Evolutionary conservation across 2,329 filamentous ascomycete genomes (phyloP).

Genomic region (Fusarium buxicola): DNA sequence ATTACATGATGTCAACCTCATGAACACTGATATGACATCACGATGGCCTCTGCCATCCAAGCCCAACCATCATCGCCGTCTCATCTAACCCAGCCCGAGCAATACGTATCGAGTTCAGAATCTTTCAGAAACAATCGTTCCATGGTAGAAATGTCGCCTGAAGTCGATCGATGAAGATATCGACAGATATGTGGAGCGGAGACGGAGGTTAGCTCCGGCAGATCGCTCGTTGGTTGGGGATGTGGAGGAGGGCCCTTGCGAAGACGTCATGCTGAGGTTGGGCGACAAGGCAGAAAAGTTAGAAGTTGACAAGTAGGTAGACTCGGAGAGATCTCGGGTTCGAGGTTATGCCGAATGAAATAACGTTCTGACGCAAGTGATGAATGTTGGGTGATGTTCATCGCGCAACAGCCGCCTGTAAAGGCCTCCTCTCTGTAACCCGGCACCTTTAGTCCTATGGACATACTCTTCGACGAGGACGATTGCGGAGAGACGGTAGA

Average conservation of each 20-base stretch:
- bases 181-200: constrained; percentile 26
- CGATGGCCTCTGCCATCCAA: neutral
- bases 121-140: neutral
- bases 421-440: no score
- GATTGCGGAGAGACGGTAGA: no score
- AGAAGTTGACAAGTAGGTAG: no score
- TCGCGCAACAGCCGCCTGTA: no score
- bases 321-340: no score
- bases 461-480: no score
- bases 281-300: neutral
- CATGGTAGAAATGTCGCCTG: neutral
- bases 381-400: no score
- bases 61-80: constrained; percentile 2
- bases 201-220: constrained; percentile 30
- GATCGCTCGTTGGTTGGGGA: constrained; percentile 22
- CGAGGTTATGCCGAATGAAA: no score
- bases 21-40: constrained; percentile 34
- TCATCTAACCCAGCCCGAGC: neutral
- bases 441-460: no score
- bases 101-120: neutral
- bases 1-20: constrained; percentile 32
- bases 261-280: constrained; percentile 25
- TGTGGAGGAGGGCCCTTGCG: constrained; percentile 26
- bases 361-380: no score
- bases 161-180: constrained; percentile 33